Evolutionary conservation across 139 green algal genomes (phyloP), one percentile per base, ranked within the genome.

Genomic region (Pleodorina starrii): DNA sequence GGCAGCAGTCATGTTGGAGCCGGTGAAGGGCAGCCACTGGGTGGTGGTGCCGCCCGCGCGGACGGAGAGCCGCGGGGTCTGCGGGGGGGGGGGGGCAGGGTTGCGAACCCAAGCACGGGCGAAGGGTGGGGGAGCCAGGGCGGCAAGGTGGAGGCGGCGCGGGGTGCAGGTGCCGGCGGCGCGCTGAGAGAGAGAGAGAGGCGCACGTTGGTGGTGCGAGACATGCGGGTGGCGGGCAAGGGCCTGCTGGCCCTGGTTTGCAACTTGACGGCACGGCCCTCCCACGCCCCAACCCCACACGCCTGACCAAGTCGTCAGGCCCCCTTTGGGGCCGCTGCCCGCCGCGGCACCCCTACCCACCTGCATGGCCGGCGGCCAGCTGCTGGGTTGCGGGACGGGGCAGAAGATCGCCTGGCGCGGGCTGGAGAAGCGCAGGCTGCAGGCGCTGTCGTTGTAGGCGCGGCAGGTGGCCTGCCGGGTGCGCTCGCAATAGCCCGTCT

Each of bases 381-480:
- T 74, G 69, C 69, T 82, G 66, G 84, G 68, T 2, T 73, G 35
- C 12, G 48, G 46, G 25, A 97, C 90, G 42, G 87, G 68, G 87
- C 94, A 96, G 40, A 89, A 96, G 19, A 73, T 38, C 0, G 90
- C 73, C 77, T 96, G 93, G n/a, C 57, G 40, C 25, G 78, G 76
- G 21, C 43, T 77, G 27, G 63, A 91, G 84, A 92, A 97, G 50
- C 92, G 82, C 46, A 96, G 36, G 12, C 93, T 91, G 82, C 94
- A 97, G 23, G 46, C n/a, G 29, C 48, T 90, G 25, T 86, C 79
- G 85, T 97, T 73, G 60, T 88, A 89, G 17, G 59, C 36, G 27
- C 66, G 21, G 73, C 94, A 96, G 7, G 90, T 88, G 32, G 91
- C 78, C 1, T 77, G 77, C 46, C 91, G 63, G 23, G 21, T 25